phyloP scores from a whole-genome alignment of 345 rosid species.

The Rhodamnia rubescens region DNA sequence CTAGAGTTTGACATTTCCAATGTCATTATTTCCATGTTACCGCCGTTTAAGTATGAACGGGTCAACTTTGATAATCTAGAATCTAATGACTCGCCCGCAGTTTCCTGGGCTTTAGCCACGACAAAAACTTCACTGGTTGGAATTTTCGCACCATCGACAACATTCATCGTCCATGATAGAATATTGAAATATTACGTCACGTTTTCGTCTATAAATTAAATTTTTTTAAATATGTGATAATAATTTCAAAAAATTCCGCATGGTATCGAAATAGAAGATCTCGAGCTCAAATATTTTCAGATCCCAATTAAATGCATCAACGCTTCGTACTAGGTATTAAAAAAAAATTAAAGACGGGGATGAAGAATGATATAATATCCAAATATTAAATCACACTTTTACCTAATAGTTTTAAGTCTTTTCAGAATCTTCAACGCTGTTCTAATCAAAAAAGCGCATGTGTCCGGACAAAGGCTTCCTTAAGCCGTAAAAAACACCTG shows the following conservation, averaged over 20 bases:
- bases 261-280: too few species aligned
- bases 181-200: too few species aligned
- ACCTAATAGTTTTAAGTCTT: not conserved
- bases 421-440: not conserved
- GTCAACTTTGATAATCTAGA: not conserved
- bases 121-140: not conserved
- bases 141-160: not conserved
- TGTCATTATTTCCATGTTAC: not conserved
- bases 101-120: not conserved
- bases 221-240: too few species aligned
- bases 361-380: too few species aligned
- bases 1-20: not conserved
- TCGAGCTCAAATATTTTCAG: too few species aligned
- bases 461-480: not conserved
- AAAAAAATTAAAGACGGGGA: too few species aligned
- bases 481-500: not conserved
- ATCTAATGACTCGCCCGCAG: not conserved
- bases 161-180: not conserved
- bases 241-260: too few species aligned
- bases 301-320: too few species aligned
- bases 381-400: too few species aligned
- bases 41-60: not conserved
- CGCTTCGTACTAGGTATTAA: too few species aligned
- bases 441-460: not conserved
- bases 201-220: too few species aligned